Conservation (phyloP, 306 rosid genomes). For the Sechiopsis laciniata region DNA sequence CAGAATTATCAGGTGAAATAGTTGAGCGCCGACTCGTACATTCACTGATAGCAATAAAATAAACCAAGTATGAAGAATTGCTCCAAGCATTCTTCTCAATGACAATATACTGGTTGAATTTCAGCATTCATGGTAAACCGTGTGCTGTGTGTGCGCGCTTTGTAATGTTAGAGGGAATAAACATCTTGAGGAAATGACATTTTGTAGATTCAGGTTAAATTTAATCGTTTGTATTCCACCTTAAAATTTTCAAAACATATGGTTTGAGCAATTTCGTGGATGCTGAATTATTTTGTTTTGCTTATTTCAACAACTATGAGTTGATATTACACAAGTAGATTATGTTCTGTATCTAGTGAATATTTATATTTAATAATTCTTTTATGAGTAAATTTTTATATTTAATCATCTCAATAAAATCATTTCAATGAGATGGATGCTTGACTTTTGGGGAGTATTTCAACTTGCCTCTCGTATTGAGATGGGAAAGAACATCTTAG, state of each 20-base stretch:
- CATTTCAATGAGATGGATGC: no score
- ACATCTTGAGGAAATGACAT: neutral
- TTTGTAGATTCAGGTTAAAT: neutral
- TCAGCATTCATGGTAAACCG: neutral
- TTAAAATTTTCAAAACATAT: neutral
- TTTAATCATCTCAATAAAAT: no score
- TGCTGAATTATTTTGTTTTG: neutral
- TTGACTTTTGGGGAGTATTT: no score
- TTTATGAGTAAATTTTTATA: no score
- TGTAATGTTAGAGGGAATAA: constrained; percentile 1
- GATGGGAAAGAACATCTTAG: no score
- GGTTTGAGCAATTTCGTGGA: neutral
- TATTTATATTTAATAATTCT: no score
- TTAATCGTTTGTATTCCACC: neutral
- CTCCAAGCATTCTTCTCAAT: constrained; percentile 10
- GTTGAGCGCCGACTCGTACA: no score
- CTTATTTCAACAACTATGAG: neutral
- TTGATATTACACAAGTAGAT: no score
- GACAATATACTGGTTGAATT: neutral
- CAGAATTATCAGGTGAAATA: no score
- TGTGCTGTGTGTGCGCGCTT: neutral
- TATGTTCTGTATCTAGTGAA: no score
- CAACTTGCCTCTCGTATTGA: no score
- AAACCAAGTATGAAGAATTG: neutral
- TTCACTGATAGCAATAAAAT: no score